Percentiles rank a stretch among this genome's conserved stretches.
These are phyloP conservation scores for Populus tomentosa DNA, from an alignment of 441 rosid genomes.

Conservation along the genomic window DNA sequence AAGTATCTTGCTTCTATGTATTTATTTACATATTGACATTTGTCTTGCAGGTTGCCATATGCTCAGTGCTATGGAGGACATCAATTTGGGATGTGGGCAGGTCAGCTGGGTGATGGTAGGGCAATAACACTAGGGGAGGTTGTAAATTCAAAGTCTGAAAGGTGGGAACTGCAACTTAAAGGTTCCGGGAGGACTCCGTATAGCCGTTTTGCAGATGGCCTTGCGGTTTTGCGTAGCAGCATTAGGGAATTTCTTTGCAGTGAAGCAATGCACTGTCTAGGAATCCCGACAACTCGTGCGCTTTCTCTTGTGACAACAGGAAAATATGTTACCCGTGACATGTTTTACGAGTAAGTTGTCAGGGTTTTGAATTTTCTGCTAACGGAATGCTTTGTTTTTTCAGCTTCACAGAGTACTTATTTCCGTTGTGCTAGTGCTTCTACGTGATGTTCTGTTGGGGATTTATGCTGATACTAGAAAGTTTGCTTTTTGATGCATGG, in stretches of 20 bases:
- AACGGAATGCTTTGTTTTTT: background rate
- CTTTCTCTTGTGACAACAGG: conserved; percentile 93
- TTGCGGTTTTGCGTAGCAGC: conserved; percentile 94
- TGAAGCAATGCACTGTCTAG: conserved; percentile 84
- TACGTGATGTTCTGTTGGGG: background rate
- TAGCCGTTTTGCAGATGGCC: conserved; percentile 98
- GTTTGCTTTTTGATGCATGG: background rate
- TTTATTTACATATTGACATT: conserved; percentile 10
- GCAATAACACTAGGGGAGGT: conserved; percentile 92
- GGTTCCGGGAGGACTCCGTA: conserved; percentile 98
- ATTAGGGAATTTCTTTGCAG: conserved; percentile 93
- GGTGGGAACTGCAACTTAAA: conserved; percentile 99
- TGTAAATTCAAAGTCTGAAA: conserved; percentile 70
- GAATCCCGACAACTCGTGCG: conserved; percentile 94
- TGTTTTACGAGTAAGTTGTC: conserved; percentile 93
- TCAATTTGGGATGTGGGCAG: conserved; percentile 99
- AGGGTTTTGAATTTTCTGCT: background rate
- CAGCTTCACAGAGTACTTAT: background rate
- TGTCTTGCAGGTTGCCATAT: conserved; percentile 60
- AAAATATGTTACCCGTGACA: conserved; percentile 85
- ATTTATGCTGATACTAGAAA: background rate
- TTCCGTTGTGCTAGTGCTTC: background rate
- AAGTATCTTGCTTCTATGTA: background rate
- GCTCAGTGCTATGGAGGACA: conserved; percentile 98
- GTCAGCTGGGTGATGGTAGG: conserved; percentile 98